A percentile compares a stretch with the other conserved stretches of the same genome.
phyloP scores from a whole-genome alignment of 805 yeast genomes.

The Ogataea methanolica region DNA sequence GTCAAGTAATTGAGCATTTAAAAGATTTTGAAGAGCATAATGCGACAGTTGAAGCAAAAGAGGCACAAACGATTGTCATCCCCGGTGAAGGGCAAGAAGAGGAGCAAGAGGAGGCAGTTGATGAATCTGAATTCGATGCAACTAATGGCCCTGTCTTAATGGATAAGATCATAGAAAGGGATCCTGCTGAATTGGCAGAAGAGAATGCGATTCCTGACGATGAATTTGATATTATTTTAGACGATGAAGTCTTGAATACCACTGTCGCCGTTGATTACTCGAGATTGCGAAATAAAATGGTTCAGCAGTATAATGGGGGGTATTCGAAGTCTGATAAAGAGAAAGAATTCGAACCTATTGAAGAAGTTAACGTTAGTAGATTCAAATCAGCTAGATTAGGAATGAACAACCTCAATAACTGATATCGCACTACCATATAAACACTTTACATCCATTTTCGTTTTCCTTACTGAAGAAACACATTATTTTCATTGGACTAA shows the following conservation, averaged over 20 bases:
- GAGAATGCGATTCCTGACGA: conserved; percentile 19
- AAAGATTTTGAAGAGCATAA: conserved; percentile 53
- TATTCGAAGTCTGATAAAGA: conserved; percentile 43
- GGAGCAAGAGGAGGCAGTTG: conserved; percentile 23
- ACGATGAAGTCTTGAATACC: conserved; percentile 36
- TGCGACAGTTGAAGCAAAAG: conserved; percentile 37
- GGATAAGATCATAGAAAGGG: conserved; percentile 42
- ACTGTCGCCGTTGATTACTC: conserved; percentile 55
- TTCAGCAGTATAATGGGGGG: conserved; percentile 41
- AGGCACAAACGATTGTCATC: conserved; percentile 3
- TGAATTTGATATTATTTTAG: conserved; percentile 25
- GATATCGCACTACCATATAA: not conserved
- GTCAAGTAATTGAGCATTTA: conserved; percentile 49
- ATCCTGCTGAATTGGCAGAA: conserved; percentile 24
- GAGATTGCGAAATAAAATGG: conserved; percentile 47
- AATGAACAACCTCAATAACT: conserved; percentile 2
- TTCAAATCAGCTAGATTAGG: conserved; percentile 55
- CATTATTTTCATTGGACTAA: not conserved
- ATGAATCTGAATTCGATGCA: conserved; percentile 33
- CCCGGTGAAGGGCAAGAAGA: conserved; percentile 7
- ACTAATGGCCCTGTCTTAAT: conserved; percentile 35
- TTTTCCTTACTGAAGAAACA: not conserved
- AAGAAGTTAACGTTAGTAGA: conserved; percentile 57
- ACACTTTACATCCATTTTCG: too few species aligned
- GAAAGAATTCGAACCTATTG: conserved; percentile 62